These are phyloP conservation scores for Collybia mongolica DNA, from an alignment of 768 basidiomycete species.

Conservation along the genomic window DNA sequence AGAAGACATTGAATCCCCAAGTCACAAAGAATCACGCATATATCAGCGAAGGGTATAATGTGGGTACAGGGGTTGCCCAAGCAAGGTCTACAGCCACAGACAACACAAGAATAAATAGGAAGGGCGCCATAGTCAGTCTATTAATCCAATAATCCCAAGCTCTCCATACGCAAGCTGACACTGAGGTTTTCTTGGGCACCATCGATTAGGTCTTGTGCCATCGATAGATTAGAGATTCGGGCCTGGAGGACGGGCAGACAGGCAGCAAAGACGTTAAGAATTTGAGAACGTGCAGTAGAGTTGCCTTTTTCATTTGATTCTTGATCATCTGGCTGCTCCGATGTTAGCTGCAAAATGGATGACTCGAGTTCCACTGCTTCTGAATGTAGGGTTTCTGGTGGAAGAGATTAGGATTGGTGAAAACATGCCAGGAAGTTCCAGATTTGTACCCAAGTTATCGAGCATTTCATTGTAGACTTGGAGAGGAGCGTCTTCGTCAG, in stretches of 20 bases:
- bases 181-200: conserved; percentile 50
- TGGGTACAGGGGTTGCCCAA: too few relatives aligned
- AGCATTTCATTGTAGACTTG: conserved; percentile 41
- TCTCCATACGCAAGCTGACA: conserved; percentile 46
- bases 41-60: too few relatives aligned
- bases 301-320: conserved; percentile 8
- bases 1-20: too few relatives aligned
- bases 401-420: not conserved
- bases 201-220: conserved; percentile 50
- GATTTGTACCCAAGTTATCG: conserved; percentile 35
- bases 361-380: conserved; percentile 22
- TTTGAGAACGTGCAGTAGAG: conserved; percentile 34
- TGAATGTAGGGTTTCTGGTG: conserved; percentile 20
- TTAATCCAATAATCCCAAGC: conserved; percentile 33
- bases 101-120: not conserved
- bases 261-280: conserved; percentile 40
- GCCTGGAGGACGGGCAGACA: conserved; percentile 48
- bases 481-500: conserved; percentile 39
- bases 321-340: not conserved
- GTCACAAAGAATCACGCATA: too few relatives aligned
- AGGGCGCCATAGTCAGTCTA: conserved; percentile 5
- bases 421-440: conserved; percentile 23
- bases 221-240: conserved; percentile 41
- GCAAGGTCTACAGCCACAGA: too few relatives aligned
- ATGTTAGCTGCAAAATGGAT: conserved; percentile 22